Evolutionary conservation across 257 asterid species (phyloP), one percentile per base, ranked within the genome.

Genomic region (Petunia axillaris): DNA sequence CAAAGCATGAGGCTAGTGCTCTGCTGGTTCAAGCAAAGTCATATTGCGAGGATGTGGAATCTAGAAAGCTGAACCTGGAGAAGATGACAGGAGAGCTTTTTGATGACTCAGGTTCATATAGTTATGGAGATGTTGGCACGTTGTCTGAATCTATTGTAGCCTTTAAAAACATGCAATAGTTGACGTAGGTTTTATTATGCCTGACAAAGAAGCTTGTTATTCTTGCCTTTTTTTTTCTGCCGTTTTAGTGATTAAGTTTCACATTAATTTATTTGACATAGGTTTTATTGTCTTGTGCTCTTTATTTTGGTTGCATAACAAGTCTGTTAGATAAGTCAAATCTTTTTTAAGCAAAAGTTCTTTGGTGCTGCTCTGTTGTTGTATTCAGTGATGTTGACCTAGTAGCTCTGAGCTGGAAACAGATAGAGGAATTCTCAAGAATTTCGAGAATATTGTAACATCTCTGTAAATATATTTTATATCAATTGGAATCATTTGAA

Each of bases 1-100:
- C 94, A 77, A 94, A 87, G 58, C 85, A 82, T 8, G 98, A 96
- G 91, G 98, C 98, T 77, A 25, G 78, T 80, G 84, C 86, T 85
- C 87, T 96, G 79, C 91, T 95, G 74, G 60, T 75, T 87, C 90
- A 85, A 86, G 90, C 90, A 36, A 93, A 91, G 87, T 80, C 89
- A 63, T 90, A 81, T 87, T 83, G 81, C 83, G 87, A 86, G 81
- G 88, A 89, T 55, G 85, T 91, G 58, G 79, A 85, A 54, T 80
- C 85, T 64, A 87, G 81, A 80, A 68, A 83, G 55, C 73, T 67
- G 82, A 83, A 83, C 53, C 65, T 83, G 48, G 92, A 91, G 83
- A 85, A 85, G 87, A 76, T 74, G 79, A 66, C 76, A 43, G 88
- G 80, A 65, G 84, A 84, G 77, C 58, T 76, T 71, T 52, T 78